Evolutionary conservation across 306 rosid species (phyloP), one percentile per base, ranked within the genome.

Genomic region (Datisca glomerata): DNA sequence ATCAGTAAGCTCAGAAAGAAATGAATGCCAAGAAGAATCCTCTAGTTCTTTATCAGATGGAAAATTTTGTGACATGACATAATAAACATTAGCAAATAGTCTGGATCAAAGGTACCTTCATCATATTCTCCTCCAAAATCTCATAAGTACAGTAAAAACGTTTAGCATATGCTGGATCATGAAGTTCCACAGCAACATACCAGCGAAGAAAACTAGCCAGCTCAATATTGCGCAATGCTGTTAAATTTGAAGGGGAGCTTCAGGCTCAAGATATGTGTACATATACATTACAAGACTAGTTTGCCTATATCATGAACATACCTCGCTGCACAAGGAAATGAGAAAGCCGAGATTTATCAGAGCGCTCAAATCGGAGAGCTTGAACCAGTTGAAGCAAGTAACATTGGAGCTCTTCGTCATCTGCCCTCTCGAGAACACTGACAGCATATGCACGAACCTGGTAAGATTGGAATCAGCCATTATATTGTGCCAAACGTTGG

Each of bases 361-460:
- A 80, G 42, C 93, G 95, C 64, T 89, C 98, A 44, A 84, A 89
- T 51, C 98, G 85, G 66, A 89, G 95, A 57, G 95, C 98, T 61
- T 89, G 98, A 72, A 89, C 98, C 68, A 84, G 72, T 54, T 84
- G 98, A 72, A 89, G 98, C 58, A 84, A 55, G 79, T 89, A 89
- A 65, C 98, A 89, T 16, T 77, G 91, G 32, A 89, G 98, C 71
- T 89, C 98, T 60, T 84, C 95, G 56, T 84, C 95, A 40, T 89
- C 98, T 59, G 98, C 98, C 73, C 93, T 84, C 72, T 78, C 91
- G 70, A 89, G 98, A 57, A 89, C 86, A 55, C 95, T 80, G 65
- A 89, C 98, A 28, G 98, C 98, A 78, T 89, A 89, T 39, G 95
- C 98, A 64, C 98, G 95, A 48, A 89, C 98, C 98, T 89, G 71